Evolutionary conservation across 2,329 filamentous ascomycete genomes (phyloP), one percentile per base, ranked within the genome.

Genomic region (Alternaria sp.): DNA sequence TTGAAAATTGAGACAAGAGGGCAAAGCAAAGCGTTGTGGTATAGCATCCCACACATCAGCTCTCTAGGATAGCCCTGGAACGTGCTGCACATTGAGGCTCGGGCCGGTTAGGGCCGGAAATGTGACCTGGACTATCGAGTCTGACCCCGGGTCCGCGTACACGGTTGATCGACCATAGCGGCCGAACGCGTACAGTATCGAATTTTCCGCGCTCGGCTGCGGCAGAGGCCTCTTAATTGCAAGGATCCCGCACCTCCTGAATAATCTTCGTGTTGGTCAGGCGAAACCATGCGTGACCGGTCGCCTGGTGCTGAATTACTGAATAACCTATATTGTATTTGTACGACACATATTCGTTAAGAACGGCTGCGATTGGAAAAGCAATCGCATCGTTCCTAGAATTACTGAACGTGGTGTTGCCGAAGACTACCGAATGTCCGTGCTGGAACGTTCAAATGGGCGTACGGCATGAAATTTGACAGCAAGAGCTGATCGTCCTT

Each of bases 111-210:
- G 72, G 74, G 64, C 69, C 73, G 73, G 69, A 64, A 69, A 67
- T 65, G 67, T 61, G 57, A 68, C 59, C 57, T 65, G 59, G 61
- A 54, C 59, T 56, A 66, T 70, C 65, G 68, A 71, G 49, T 58
- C 56, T 57, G 54, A 62, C 62, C 65, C 65, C 59, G 52, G 65
- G 56, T 60, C 55, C 59, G 59, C 58, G 65, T 57, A 56, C 59
- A 71, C 70, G 73, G 72, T 69, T 75, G 72, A 75, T 75, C 73
- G 70, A 72, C 73, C 66, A 69, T 66, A 68, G 71, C 65, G 67
- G 63, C 61, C 60, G 61, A 61, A 60, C 61, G 55, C 49, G 64
- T 69, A 58, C 62, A 67, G 67, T 59, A 66, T 65, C 59, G 64
- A 63, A 61, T 63, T 57, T 66, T 62, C 66, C 70, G 62, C 59